Evolutionary conservation across 495 filamentous ascomycete species (phyloP), one percentile per base, ranked within the genome.

Genomic region (Pseudoneurospora amorphoporcata): DNA sequence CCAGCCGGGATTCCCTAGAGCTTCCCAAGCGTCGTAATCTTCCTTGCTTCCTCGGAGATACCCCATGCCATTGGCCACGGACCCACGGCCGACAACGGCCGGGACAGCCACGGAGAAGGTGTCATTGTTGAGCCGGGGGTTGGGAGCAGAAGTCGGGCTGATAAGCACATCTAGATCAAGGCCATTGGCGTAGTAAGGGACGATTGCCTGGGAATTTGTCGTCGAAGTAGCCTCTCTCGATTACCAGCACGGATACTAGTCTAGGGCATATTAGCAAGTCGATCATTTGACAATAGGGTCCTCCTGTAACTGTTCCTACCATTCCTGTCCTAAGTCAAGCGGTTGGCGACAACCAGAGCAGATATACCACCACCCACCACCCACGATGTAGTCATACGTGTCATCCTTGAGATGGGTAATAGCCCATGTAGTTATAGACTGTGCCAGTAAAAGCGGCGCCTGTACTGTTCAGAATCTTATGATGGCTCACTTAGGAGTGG

Each of bases 21-120:
- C 81, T 70, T 87, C 86, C 90, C 90, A 91, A 41, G 84, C 83
- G 76, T 91, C 88, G 72, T 88, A 90, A 61, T 90, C 88, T 5
- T 83, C 78, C 69, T 82, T 86, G 58, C 84, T 87, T 0, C 88
- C 89, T 35, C 88, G 85, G 43, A 82, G 79, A 70, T 71, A 75
- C 19, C 79, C 81, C 83, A 85, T 84, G 65, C 81, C 83, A 68
- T 84, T 85, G 58, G 85, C 76, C 0, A 80, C 79, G 4, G 81
- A 79, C 8, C 79, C 82, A 14, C 84, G 84, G 38, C 84, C 83
- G 14, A 85, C 81, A 14, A 83, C 80, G 23, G 81, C 74, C 7
- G 77, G 72, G 70, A 76, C 76, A 12, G 78, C 71, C 9, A 77
- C 74, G 1, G 19, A 23, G 3, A 29, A 75, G 10, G 74, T 77